These are phyloP conservation scores for Diversispora epigaea DNA, from an alignment of 192 early-diverging fungal species.

Conservation along the genomic window DNA sequence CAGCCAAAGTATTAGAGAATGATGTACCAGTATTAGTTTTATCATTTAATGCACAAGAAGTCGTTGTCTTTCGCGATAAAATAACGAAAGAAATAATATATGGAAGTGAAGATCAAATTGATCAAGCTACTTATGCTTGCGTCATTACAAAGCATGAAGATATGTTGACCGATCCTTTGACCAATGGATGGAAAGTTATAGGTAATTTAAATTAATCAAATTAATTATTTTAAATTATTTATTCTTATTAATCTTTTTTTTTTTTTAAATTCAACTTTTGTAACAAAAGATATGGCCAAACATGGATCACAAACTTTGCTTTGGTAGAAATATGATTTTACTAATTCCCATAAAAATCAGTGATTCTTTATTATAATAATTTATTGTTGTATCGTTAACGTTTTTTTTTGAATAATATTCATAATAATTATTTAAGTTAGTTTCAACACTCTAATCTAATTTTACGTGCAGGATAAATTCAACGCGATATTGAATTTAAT, in stretches of 20 bases:
- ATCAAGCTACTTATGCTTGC: constrained; percentile 82
- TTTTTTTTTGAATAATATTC: no score
- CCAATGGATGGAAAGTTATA: constrained; percentile 90
- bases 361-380: no score
- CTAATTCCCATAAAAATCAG: neutral
- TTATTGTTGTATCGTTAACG: no score
- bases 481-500: no score
- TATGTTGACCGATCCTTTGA: constrained; percentile 75
- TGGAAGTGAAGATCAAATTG: constrained; percentile 88
- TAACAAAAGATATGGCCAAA: constrained; percentile 66
- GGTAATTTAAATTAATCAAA: constrained; percentile 32
- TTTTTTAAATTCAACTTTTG: neutral
- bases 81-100: constrained; percentile 81
- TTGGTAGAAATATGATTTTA: constrained; percentile 16
- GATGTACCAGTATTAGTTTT: constrained; percentile 88
- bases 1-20: constrained; percentile 90
- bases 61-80: constrained; percentile 87
- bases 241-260: neutral
- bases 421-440: no score
- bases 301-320: constrained; percentile 44
- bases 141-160: constrained; percentile 89
- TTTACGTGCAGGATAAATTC: no score
- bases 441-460: no score
- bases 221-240: neutral
- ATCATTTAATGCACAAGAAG: constrained; percentile 91